Base-by-base conservation (phyloP, 768 basidiomycete species). In the Trametes cubensis region DNA sequence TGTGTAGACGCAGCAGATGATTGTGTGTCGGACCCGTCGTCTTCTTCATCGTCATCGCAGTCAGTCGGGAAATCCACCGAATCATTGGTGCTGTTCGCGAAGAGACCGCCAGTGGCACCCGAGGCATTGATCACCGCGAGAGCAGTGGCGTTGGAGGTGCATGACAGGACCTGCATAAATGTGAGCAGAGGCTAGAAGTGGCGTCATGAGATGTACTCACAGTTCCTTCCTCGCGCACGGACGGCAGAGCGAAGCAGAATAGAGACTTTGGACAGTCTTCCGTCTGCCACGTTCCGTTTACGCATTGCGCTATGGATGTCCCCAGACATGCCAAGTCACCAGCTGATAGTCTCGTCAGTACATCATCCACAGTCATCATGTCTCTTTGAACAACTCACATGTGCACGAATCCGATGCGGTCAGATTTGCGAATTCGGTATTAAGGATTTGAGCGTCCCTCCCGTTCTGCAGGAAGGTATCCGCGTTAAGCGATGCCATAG, bases 241-340 rank as follows among this genome's bases (percentile, higher is more conserved):
- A 75, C 0, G 85, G 86, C 26, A 87, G 62, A 15, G 82, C 84
- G 62, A 85, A 85, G 70, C 86, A 87, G 5, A 69, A 63, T 39
- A 78, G 73, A 8, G 68, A 69, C 7, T 70, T 66, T 0, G 73
- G 60, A 62, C 84, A 86, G 5, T 52, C 57, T 11, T 75, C 64
- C 0, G 72, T 67, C 30, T 77, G 66, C 79, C 83, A 86, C 40
- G 70, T 70, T 10, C 73, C 73, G 61, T 77, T 74, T 2, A 66
- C 65, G 66, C 84, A 87, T 17, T 64, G 70, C 0, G 80, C 81
- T 26, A 80, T 66, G 1, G 72, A 70, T 4, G 73, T 72, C 6
- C 66, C 65, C 21, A 85, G 69, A 61, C 85, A 87, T 2, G 81
- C 83, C 15, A 72, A 69, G 18, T 80, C 71, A 44, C 77, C 79